Percentiles rank a stretch among this genome's conserved stretches.
These are phyloP conservation scores for Sclerotinia spermophila DNA, from an alignment of 2,329 filamentous ascomycete species.

Conservation along the genomic window DNA sequence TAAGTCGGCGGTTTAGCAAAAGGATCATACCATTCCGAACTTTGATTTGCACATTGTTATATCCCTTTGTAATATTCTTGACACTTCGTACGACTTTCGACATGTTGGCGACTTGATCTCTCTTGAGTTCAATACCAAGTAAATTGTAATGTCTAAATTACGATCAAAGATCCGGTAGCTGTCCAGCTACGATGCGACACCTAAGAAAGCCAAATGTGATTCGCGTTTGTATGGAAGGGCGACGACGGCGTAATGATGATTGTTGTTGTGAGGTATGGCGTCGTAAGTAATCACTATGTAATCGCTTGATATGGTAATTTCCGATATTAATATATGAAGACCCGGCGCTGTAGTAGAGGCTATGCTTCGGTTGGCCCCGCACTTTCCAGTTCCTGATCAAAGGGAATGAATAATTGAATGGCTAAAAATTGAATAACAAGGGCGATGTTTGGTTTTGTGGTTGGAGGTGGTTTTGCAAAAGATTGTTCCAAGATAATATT, in stretches of 20 bases:
- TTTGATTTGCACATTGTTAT: slow-evolving; percentile 94
- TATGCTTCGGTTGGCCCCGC: slow-evolving; percentile 12
- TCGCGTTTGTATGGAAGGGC: background rate
- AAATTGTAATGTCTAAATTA: background rate
- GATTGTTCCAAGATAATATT: background rate
- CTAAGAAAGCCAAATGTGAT: slow-evolving; percentile 9
- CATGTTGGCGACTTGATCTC: slow-evolving; percentile 54
- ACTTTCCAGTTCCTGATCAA: slow-evolving; percentile 5
- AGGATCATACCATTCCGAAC: slow-evolving; percentile 82
- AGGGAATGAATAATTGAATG: background rate
- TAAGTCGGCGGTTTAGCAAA: slow-evolving; percentile 19
- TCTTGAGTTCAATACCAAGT: slow-evolving; percentile 7
- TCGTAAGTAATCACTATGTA: slow-evolving; percentile 8
- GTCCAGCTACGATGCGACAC: slow-evolving; percentile 15
- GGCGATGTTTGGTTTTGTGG: background rate
- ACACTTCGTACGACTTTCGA: slow-evolving; percentile 96
- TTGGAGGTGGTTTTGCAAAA: background rate
- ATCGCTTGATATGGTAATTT: slow-evolving; percentile 14
- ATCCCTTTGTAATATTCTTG: slow-evolving; percentile 99
- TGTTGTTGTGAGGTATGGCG: slow-evolving; percentile 3
- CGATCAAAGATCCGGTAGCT: slow-evolving; percentile 8
- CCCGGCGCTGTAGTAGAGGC: background rate
- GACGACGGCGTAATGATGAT: background rate
- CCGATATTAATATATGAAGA: background rate
- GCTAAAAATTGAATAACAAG: background rate